Evolutionary conservation across 176 grass and related monocot species (phyloP), one percentile per base, ranked within the genome.

Genomic region (Aegilops sharonensis): DNA sequence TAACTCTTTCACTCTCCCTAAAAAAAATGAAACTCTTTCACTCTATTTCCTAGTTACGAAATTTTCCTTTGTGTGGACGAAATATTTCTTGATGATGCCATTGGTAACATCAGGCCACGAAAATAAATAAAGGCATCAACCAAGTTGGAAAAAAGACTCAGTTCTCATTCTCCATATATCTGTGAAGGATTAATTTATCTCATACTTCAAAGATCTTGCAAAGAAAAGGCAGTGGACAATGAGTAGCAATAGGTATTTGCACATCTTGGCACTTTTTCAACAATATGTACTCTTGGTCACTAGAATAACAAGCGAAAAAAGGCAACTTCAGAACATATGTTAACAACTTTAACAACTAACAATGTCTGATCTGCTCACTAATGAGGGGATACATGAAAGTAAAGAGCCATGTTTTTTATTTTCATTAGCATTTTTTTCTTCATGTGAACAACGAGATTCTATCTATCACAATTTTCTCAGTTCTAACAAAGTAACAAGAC

Each of bases 51-150:
- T 60, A 47, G 13, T 89, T 76, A 18, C 1, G 27, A 25, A 25
- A 15, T 1, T 7, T 35, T 85, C 9, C 20, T 61, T 59, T 68
- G 32, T 59, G 64, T 63, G 60, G 7, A 67, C 6, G 2, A 75
- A 57, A 74, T 15, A 17, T 29, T 85, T 84, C 1, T 68, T 85
- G 4, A 60, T 75, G 10, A 29, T 57, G 20, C 17, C 61, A 61
- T 85, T 65, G 40, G 34, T 81, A 34, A 85, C 68, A 43, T 85
- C 12, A 85, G 45, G 68, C 54, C 64, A 36, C 78, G 9, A 63
- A 52, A 54, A 14, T 83, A 42, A 40, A 40, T 11, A 52, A 66
- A 24, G 27, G 32, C 42, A 68, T 69, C 5, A 43, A 43, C 2
- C 17, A 74, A 65, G 21, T 66, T 80, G 34, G 23, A 24, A 54